phyloP scores from a whole-genome alignment of 2,329 filamentous ascomycete genomes.

The Bisporella sp. region DNA sequence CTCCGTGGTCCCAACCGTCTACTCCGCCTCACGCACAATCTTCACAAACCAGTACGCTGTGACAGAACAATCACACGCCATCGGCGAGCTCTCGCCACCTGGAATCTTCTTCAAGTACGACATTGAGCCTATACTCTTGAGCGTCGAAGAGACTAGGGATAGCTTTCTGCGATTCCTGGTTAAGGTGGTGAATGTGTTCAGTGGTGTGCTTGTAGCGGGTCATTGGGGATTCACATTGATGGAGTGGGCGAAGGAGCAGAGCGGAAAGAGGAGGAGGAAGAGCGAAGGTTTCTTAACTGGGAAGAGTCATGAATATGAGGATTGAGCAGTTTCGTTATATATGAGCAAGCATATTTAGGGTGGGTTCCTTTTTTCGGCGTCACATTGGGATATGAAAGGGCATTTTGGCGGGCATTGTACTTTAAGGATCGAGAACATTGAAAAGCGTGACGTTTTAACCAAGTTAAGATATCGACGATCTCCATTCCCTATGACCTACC shows the following conservation, averaged over 20 bases:
- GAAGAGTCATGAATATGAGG: conserved; percentile 21
- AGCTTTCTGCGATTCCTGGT: conserved; percentile 69
- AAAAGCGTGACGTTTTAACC: too few relatives aligned
- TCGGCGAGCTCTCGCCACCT: conserved; percentile 67
- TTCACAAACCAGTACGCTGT: conserved; percentile 98
- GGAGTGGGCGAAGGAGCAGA: conserved; percentile 61
- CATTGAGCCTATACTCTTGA: conserved; percentile 88
- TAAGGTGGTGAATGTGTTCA: conserved; percentile 83
- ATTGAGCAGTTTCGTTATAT: conserved; percentile 16
- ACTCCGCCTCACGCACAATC: conserved; percentile 66
- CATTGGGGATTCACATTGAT: conserved; percentile 87
- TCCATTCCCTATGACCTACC: too few relatives aligned
- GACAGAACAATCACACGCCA: conserved; percentile 71
- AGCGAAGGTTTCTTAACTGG: conserved; percentile 30
- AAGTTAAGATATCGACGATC: too few relatives aligned
- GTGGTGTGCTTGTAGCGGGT: conserved; percentile 84
- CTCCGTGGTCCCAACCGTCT: conserved; percentile 89
- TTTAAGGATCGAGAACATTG: too few relatives aligned
- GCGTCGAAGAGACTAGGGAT: conserved; percentile 75
- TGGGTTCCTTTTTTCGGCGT: conserved; percentile 5
- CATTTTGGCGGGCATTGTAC: not conserved
- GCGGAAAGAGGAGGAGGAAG: conserved; percentile 32
- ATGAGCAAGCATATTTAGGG: not conserved
- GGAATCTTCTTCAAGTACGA: conserved; percentile 99
- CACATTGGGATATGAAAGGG: not conserved